Conservation (phyloP, 225 moss, liverwort and hornwort genomes). For the Pseudoscleropodium purum region DNA sequence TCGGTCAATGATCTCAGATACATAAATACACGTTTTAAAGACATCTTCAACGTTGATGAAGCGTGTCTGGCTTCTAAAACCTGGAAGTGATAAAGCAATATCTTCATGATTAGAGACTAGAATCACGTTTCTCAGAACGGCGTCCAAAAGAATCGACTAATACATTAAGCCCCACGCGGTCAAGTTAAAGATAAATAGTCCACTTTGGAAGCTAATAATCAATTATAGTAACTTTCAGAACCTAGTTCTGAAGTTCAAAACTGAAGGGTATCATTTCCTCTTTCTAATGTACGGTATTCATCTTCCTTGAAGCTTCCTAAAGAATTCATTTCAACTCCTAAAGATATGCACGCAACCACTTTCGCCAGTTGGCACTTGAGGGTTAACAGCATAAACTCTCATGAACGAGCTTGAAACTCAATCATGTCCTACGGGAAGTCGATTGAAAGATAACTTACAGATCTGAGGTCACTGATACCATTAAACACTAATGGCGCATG, state of each 20-base stretch:
- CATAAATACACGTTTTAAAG: not conserved
- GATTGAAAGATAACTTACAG: not conserved
- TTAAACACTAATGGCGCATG: not conserved
- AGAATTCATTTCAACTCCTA: not conserved
- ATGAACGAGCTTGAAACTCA: not conserved
- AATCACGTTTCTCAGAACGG: not conserved
- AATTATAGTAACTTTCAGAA: not conserved
- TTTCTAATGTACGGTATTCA: not conserved
- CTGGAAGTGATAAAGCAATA: not conserved
- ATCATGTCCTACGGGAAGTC: not conserved
- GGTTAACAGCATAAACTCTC: not conserved
- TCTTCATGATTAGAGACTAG: not conserved
- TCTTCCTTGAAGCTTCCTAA: not conserved
- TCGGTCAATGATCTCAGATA: conserved; percentile 8
- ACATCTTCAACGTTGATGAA: conserved; percentile 5
- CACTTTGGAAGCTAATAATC: not conserved
- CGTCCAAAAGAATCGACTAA: not conserved
- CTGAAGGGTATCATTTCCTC: not conserved
- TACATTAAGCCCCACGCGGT: not conserved
- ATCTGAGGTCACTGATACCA: not conserved
- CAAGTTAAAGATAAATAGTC: not conserved
- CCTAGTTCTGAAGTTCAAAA: not conserved
- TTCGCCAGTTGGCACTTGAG: not conserved
- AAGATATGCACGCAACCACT: not conserved
- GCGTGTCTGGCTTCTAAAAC: not conserved